Conservation (phyloP, 306 rosid genomes). For the Notholithocarpus densiflorus region DNA sequence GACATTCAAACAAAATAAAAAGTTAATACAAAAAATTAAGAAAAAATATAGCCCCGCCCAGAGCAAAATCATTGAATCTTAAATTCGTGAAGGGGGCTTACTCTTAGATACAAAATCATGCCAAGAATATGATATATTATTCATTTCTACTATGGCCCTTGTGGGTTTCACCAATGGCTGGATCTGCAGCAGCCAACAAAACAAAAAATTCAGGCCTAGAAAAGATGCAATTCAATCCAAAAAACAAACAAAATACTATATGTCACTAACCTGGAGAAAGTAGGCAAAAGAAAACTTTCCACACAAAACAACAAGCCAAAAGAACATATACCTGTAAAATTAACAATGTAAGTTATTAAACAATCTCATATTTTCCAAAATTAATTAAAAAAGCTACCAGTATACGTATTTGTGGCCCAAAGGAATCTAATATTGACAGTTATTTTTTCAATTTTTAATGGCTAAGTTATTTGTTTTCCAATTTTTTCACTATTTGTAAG, state of each 20-base stretch:
- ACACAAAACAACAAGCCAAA: conserved; percentile 78
- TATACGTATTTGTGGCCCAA: not conserved
- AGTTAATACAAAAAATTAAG: not conserved
- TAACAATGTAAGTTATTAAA: not conserved
- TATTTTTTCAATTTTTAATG: not conserved
- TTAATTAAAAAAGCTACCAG: not conserved
- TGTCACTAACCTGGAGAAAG: conserved; percentile 74
- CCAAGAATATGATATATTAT: conserved; percentile 53
- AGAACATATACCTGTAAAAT: conserved; percentile 72
- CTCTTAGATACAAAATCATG: conserved; percentile 79
- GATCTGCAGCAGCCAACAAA: conserved; percentile 52
- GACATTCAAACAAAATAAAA: not conserved
- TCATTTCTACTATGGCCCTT: conserved; percentile 34
- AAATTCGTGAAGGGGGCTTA: conserved; percentile 30
- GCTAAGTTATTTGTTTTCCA: too few species aligned
- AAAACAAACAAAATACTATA: not conserved
- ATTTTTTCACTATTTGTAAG: not conserved
- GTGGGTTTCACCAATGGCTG: conserved; percentile 80
- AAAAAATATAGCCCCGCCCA: not conserved
- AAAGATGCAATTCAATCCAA: not conserved
- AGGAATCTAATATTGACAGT: not conserved
- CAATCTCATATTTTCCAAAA: not conserved
- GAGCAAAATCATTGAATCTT: not conserved
- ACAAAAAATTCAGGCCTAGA: not conserved
- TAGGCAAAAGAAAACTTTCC: conserved; percentile 86